Percentiles rank a stretch among this genome's conserved stretches.
Conservation (phyloP, 192 early-diverging fungal species). For the Chytriomyces sp. region DNA sequence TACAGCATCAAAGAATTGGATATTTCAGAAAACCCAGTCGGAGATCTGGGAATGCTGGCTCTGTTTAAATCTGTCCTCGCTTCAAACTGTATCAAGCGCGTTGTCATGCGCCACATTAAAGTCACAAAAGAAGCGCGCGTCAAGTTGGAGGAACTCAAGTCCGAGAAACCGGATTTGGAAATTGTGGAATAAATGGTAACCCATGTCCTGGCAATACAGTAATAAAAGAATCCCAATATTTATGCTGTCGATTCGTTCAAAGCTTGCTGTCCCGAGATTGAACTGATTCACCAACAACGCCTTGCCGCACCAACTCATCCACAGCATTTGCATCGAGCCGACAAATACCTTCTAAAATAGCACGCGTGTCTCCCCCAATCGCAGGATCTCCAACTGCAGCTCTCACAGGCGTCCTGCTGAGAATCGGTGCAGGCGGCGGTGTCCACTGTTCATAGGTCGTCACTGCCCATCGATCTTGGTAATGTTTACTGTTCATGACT, state of each 20-base stretch:
- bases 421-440: conserved; percentile 58
- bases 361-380: too few relatives aligned
- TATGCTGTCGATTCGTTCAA: too few relatives aligned
- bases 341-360: too few relatives aligned
- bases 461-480: conserved; percentile 18
- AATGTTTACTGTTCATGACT: conserved; percentile 2
- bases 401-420: conserved; percentile 58
- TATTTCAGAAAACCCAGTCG: conserved; percentile 54
- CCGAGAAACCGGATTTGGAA: conserved; percentile 50
- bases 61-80: conserved; percentile 52
- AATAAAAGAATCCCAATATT: too few relatives aligned
- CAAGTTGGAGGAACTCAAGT: conserved; percentile 52
- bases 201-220: neutral
- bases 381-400: too few relatives aligned
- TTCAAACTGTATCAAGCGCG: conserved; percentile 39
- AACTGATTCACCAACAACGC: too few relatives aligned
- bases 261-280: too few relatives aligned
- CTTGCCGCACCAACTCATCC: too few relatives aligned
- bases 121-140: conserved; percentile 44
- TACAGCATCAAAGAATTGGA: conserved; percentile 52
- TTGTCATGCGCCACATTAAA: conserved; percentile 45
- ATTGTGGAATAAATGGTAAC: conserved; percentile 39
- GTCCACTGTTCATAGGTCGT: conserved; percentile 19
- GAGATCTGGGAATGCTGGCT: conserved; percentile 39
- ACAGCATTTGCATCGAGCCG: too few relatives aligned